Evolutionary conservation across 768 basidiomycete species (phyloP), one percentile per base, ranked within the genome.

Genomic region (Amanita molliuscula): DNA sequence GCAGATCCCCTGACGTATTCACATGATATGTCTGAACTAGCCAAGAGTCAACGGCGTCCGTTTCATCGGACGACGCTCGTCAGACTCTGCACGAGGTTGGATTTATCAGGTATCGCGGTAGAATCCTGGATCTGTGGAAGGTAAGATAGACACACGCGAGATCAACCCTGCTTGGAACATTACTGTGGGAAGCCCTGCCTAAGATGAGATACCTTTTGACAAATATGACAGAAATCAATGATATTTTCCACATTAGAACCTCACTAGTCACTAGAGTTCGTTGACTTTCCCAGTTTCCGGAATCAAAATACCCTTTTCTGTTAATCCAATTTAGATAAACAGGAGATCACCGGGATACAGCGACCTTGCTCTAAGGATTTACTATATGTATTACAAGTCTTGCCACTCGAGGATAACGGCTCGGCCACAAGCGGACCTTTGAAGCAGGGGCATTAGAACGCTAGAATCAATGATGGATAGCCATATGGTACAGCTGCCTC

Each of bases 41-140:
- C 59, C 57, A 63, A 59, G 59, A 62, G 57, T 51, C 45, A 51
- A 56, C 47, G 56, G 31, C 51, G 58, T 57, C 57, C 53, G 57
- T 63, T 25, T 28, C 58, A 63, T 47, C 55, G 62, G 62, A 63
- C 63, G 56, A 52, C 56, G 56, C 59, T 59, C 60, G 55, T 56
- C 48, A 47, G 34, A 9, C 21, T 41, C 51, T 13, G 4, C 56
- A 60, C 51, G 57, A 55, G 56, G 56, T 40, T 48, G 40, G 38
- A 56, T 53, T 49, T 53, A 57, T n/a, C 41, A 42, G 42, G 48
- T 48, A 47, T n/a, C 33, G 47, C 25, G 37, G 25, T 18, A 48
- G 28, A 28, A 23, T 48, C 35, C 45, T 33, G 8, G 16, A n/a
- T 38, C 47, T 36, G 20, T n/a, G 18, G 23, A 15, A 25, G 47